Conservation (phyloP, 108 stramenopile genomes). For the Nitzschia sp. region DNA sequence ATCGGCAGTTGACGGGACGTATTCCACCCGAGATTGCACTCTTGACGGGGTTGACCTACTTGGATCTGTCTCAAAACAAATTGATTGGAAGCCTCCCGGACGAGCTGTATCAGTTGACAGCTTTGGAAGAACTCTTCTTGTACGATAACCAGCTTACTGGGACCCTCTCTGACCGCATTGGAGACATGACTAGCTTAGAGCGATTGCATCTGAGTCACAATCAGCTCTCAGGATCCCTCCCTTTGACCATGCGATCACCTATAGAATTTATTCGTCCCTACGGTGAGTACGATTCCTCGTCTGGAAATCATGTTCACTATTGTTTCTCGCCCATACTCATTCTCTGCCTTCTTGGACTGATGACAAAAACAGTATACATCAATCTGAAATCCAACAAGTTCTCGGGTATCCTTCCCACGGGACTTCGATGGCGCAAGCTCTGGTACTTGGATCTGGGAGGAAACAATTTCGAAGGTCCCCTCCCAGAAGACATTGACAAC, state of each 20-base stretch:
- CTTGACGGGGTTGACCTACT: slow-evolving; percentile 9
- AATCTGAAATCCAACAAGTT: slow-evolving; percentile 41
- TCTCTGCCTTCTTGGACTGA: not conserved
- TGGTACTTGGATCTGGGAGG: slow-evolving; percentile 40
- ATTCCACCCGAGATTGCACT: slow-evolving; percentile 27
- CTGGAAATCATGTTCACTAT: not conserved
- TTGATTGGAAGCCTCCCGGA: slow-evolving; percentile 22
- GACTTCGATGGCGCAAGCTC: slow-evolving; percentile 20
- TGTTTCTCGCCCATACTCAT: not conserved
- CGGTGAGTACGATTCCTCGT: not conserved
- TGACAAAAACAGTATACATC: slow-evolving; percentile 43
- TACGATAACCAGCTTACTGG: slow-evolving; percentile 37
- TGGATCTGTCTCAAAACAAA: slow-evolving; percentile 25
- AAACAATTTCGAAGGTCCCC: slow-evolving; percentile 40
- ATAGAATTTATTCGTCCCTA: not conserved
- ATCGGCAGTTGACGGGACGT: slow-evolving; percentile 37
- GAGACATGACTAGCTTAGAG: slow-evolving; percentile 17
- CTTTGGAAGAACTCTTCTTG: slow-evolving; percentile 24
- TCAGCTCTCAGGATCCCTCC: slow-evolving; percentile 47
- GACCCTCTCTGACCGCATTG: slow-evolving; percentile 13
- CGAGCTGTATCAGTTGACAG: slow-evolving; percentile 14
- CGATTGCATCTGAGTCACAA: slow-evolving; percentile 36
- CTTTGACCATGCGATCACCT: slow-evolving; percentile 20
- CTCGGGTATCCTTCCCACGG: slow-evolving; percentile 34
- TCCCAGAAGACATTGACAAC: slow-evolving; percentile 30